Percentiles rank a stretch among this genome's conserved stretches.
Evolutionary conservation across 768 basidiomycete species (phyloP).

Genomic region (Lactifluus pinguis): DNA sequence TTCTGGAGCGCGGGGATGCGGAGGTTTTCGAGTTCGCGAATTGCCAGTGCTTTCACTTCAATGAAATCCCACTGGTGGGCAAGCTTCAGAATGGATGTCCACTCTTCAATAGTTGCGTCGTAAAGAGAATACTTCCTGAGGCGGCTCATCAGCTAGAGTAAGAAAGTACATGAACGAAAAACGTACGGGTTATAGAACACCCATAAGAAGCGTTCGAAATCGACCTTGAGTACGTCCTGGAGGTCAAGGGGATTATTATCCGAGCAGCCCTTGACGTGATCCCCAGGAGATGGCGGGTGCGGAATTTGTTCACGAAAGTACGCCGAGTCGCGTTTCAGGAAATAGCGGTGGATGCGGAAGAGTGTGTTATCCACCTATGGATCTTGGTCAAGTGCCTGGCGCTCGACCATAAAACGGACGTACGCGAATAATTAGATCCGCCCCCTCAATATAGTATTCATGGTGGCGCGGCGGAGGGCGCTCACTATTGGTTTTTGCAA

Average conservation of each 20-base stretch:
- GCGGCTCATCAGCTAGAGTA: background rate
- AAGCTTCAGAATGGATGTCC: constrained; percentile 46
- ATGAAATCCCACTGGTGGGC: constrained; percentile 46
- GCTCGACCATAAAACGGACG: constrained; percentile 9
- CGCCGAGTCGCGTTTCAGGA: constrained; percentile 26
- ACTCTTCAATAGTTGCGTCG: constrained; percentile 39
- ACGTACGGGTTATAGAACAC: constrained; percentile 29
- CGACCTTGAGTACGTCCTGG: constrained; percentile 20
- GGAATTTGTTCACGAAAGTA: constrained; percentile 23
- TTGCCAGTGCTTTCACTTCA: constrained; percentile 40
- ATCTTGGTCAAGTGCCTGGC: background rate
- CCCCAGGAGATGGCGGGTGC: constrained; percentile 15
- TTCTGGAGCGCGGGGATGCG: constrained; percentile 40
- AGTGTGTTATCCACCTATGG: constrained; percentile 8
- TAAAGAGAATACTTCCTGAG: constrained; percentile 49
- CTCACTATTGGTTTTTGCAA: constrained; percentile 8
- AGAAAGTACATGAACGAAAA: background rate
- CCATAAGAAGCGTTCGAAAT: constrained; percentile 27
- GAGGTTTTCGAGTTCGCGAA: constrained; percentile 43
- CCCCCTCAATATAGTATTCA: constrained; percentile 44
- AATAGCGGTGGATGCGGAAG: constrained; percentile 19
- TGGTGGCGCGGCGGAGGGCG: constrained; percentile 22
- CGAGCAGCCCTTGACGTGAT: constrained; percentile 21
- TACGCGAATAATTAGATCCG: constrained; percentile 35
- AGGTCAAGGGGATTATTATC: constrained; percentile 25